A percentile compares a stretch with the other conserved stretches of the same genome.
phyloP scores from a whole-genome alignment of 1,284 basidiomycete genomes.

The Papiliotrema flavescens region DNA sequence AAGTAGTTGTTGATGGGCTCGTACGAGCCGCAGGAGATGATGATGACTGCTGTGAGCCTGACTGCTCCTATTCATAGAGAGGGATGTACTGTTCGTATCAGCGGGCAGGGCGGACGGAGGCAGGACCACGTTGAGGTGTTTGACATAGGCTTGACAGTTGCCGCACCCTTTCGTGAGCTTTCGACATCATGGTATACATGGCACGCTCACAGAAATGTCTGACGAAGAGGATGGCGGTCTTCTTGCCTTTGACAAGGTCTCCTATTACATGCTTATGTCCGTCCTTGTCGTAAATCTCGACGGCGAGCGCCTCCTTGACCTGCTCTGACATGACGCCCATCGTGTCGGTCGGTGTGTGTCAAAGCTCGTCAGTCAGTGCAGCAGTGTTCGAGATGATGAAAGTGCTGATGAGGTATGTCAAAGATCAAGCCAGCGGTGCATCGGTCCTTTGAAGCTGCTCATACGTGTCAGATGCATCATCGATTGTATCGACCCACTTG shows the following conservation, averaged over 20 bases:
- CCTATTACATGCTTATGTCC: conserved; percentile 12
- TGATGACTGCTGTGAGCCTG: conserved; percentile 14
- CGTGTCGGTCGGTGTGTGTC: too few species aligned
- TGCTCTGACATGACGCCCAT: too few species aligned
- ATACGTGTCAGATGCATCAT: too few species aligned
- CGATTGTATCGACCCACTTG: too few species aligned
- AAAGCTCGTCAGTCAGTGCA: too few species aligned
- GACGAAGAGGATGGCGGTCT: conserved; percentile 22
- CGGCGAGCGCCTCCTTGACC: conserved; percentile 1
- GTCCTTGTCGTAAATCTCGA: conserved; percentile 22
- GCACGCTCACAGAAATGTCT: conserved; percentile 29
- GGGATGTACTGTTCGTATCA: conserved; percentile 17
- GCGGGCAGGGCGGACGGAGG: conserved; percentile 18
- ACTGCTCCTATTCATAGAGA: not conserved
- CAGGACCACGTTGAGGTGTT: conserved; percentile 12
- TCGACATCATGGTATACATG: not conserved
- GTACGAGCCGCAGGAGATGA: conserved; percentile 24
- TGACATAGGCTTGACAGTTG: conserved; percentile 21
- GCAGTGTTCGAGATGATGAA: too few species aligned
- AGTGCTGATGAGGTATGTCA: too few species aligned
- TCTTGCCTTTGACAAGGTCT: conserved; percentile 15
- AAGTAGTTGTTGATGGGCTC: conserved; percentile 22
- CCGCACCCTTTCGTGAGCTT: conserved; percentile 4
- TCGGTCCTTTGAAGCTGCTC: too few species aligned
- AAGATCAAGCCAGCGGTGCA: too few species aligned